Percentiles rank a stretch among this genome's conserved stretches.
Evolutionary conservation across 306 rosid genomes (phyloP).

Genomic region (Cucumis cinereus): DNA sequence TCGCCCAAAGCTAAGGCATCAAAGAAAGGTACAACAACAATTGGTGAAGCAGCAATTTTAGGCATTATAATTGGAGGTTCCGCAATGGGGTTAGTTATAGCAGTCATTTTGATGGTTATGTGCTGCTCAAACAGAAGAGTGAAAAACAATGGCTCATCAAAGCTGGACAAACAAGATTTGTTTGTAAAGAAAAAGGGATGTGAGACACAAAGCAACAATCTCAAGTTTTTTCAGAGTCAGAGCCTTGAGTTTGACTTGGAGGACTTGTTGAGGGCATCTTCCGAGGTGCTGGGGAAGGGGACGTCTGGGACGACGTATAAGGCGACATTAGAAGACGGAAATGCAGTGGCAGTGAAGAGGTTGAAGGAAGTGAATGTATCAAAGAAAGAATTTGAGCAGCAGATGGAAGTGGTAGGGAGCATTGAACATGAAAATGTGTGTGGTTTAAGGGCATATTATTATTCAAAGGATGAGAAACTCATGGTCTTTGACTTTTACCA

Average conservation of each 20-base stretch:
- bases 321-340: conserved; percentile 76
- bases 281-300: conserved; percentile 96
- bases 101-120: conserved; percentile 41
- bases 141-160: conserved; percentile 14
- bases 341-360: conserved; percentile 78
- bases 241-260: conserved; percentile 71
- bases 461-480: conserved; percentile 91
- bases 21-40: conserved; percentile 26
- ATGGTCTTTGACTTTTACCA: conserved; percentile 59
- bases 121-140: conserved; percentile 25
- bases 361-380: conserved; percentile 64
- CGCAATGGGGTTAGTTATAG: conserved; percentile 35
- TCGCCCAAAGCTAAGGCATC: conserved; percentile 32
- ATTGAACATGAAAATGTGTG: conserved; percentile 69
- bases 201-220: conserved; percentile 33
- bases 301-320: conserved; percentile 69
- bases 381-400: conserved; percentile 77
- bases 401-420: conserved; percentile 64
- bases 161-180: conserved; percentile 38
- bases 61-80: conserved; percentile 62
- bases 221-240: conserved; percentile 60
- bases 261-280: conserved; percentile 85
- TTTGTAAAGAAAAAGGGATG: conserved; percentile 29
- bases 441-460: conserved; percentile 64
- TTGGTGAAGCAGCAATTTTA: conserved; percentile 47